Percentiles rank a stretch among this genome's conserved stretches.
phyloP scores from a whole-genome alignment of 2,329 filamentous ascomycete species.

The Alternaria viburni region DNA sequence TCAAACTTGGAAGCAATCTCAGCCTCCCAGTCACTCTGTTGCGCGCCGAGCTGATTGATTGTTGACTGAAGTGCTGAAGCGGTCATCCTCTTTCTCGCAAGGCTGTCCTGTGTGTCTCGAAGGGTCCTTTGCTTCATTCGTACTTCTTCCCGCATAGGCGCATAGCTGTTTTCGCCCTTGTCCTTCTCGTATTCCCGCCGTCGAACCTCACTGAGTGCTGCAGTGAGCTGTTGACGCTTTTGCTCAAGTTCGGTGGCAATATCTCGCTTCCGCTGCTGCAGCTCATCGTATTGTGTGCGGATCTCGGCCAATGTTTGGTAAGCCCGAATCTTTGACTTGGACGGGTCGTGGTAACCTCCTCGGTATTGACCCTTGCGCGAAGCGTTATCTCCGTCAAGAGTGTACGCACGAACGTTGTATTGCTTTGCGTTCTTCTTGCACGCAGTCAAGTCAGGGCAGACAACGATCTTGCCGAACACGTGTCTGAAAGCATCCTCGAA shows the following conservation, averaged over 20 bases:
- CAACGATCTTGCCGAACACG: slow-evolving; percentile 93
- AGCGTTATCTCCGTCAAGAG: slow-evolving; percentile 89
- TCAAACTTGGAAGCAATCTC: slow-evolving; percentile 90
- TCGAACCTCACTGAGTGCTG: slow-evolving; percentile 80
- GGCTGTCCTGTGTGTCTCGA: slow-evolving; percentile 73
- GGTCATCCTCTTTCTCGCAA: slow-evolving; percentile 72
- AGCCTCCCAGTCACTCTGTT: slow-evolving; percentile 75
- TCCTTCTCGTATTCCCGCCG: slow-evolving; percentile 80
- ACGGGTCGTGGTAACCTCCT: slow-evolving; percentile 88
- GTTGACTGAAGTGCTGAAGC: slow-evolving; percentile 72
- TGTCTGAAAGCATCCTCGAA: slow-evolving; percentile 90
- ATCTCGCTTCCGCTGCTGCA: slow-evolving; percentile 67
- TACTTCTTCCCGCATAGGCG: slow-evolving; percentile 78
- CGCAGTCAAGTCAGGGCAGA: slow-evolving; percentile 87
- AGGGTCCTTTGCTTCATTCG: slow-evolving; percentile 76
- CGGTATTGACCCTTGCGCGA: slow-evolving; percentile 96
- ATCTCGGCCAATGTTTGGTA: slow-evolving; percentile 77
- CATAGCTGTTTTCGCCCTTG: slow-evolving; percentile 81
- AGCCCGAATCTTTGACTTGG: slow-evolving; percentile 84
- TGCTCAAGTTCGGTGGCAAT: slow-evolving; percentile 74
- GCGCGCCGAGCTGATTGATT: slow-evolving; percentile 67
- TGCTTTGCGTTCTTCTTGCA: slow-evolving; percentile 91
- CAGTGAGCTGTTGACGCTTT: slow-evolving; percentile 88
- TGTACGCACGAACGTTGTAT: slow-evolving; percentile 91
- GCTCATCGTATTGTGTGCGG: slow-evolving; percentile 74